Evolutionary conservation across 495 filamentous ascomycete species (phyloP).

Genomic region (Penicillium macrosclerotiorum): DNA sequence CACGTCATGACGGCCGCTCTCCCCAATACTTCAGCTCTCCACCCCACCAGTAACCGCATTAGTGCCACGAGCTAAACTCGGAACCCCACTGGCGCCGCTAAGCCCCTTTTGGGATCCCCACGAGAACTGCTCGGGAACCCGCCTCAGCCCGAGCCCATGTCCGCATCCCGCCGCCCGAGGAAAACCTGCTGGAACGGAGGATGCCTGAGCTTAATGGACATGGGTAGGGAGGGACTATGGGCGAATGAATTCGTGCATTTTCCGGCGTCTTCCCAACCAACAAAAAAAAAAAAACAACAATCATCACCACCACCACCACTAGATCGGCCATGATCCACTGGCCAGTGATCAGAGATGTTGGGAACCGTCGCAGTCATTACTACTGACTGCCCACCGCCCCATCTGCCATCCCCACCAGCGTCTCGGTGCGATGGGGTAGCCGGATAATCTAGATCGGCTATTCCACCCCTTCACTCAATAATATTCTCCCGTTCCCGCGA

Average conservation of each 20-base stretch:
- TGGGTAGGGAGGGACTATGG: not conserved
- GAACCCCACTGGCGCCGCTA: slow-evolving; percentile 17
- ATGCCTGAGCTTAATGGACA: not conserved
- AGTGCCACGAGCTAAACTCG: slow-evolving; percentile 26
- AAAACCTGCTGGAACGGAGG: not conserved
- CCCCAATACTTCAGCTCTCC: too few relatives aligned
- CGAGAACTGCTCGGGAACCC: slow-evolving; percentile 29
- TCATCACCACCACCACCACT: too few relatives aligned
- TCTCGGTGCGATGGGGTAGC: slow-evolving; percentile 3
- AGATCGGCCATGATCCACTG: too few relatives aligned
- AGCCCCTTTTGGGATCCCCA: slow-evolving; percentile 12
- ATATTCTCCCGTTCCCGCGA: slow-evolving; percentile 7
- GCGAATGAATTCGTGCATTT: too few relatives aligned
- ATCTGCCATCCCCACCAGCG: not conserved
- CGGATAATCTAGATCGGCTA: slow-evolving; percentile 16
- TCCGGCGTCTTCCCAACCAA: too few relatives aligned
- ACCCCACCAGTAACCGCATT: not conserved
- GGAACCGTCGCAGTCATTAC: not conserved
- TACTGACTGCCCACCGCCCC: not conserved
- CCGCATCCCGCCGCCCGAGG: slow-evolving; percentile 6
- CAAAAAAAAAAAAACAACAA: too few relatives aligned
- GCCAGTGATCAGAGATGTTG: not conserved
- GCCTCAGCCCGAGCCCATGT: not conserved
- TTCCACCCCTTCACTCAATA: slow-evolving; percentile 13
- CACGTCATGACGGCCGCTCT: slow-evolving; percentile 8